These are phyloP conservation scores for Podochytrium sp. DNA, from an alignment of 192 early-diverging fungal species.

Conservation along the genomic window DNA sequence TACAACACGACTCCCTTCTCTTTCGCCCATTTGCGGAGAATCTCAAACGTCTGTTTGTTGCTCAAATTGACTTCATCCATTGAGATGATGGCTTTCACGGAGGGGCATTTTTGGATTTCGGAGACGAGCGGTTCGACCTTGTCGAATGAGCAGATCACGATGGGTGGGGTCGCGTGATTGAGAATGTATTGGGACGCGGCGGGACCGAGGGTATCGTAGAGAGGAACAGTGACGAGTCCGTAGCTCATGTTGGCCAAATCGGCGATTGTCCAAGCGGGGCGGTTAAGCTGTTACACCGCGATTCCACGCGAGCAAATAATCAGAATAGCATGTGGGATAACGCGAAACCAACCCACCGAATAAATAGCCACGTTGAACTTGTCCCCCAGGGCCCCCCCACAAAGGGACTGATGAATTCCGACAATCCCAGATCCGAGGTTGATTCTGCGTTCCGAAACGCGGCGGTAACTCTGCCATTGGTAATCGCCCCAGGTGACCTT, in stretches of 20 bases:
- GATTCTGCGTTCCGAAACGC: slow-evolving; percentile 34
- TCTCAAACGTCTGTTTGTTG: slow-evolving; percentile 6
- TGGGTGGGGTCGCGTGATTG: slow-evolving; percentile 78
- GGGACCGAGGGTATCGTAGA: slow-evolving; percentile 89
- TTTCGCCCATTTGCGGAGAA: slow-evolving; percentile 53
- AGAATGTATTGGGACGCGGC: slow-evolving; percentile 80
- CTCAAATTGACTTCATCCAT: slow-evolving; percentile 42
- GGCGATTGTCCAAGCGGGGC: slow-evolving; percentile 57
- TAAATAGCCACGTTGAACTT: slow-evolving; percentile 45
- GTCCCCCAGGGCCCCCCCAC: slow-evolving; percentile 29
- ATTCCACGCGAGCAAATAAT: background rate
- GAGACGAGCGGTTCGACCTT: slow-evolving; percentile 50
- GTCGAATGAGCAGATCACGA: slow-evolving; percentile 66
- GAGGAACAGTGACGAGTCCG: slow-evolving; percentile 63
- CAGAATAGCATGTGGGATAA: background rate
- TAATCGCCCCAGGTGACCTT: slow-evolving; percentile 44
- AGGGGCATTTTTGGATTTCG: slow-evolving; percentile 38
- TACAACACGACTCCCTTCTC: slow-evolving; percentile 58
- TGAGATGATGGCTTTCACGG: slow-evolving; percentile 53
- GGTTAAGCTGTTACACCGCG: slow-evolving; percentile 38
- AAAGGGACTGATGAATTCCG: slow-evolving; percentile 34
- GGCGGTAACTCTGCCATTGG: slow-evolving; percentile 45
- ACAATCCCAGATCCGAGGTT: slow-evolving; percentile 49
- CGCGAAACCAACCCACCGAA: slow-evolving; percentile 29
- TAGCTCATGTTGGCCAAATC: slow-evolving; percentile 34